Conservation (phyloP, 441 rosid genomes). For the Brassica hybrid region DNA sequence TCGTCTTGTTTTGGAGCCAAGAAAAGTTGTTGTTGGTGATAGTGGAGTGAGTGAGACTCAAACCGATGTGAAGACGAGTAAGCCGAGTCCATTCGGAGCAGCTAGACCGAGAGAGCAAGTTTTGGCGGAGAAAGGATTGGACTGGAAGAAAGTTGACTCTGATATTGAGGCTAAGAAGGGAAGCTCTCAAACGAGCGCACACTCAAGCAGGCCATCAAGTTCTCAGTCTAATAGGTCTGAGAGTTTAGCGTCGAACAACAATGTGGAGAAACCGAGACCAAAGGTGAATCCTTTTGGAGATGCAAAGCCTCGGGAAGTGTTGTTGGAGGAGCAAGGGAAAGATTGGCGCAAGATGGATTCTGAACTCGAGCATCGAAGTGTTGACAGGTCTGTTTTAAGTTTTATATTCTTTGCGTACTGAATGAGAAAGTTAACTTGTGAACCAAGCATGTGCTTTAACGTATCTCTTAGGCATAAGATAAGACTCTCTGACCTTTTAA, state of each 20-base stretch:
- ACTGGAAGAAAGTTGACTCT: constrained; percentile 80
- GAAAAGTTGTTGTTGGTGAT: constrained; percentile 50
- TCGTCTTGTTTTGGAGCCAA: constrained; percentile 73
- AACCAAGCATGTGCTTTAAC: constrained; percentile 14
- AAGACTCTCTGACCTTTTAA: neutral
- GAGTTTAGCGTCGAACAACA: constrained; percentile 66
- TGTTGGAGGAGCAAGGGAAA: constrained; percentile 85
- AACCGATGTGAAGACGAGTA: constrained; percentile 53
- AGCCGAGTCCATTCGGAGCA: constrained; percentile 83
- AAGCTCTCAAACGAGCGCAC: constrained; percentile 63
- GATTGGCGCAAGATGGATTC: constrained; percentile 97
- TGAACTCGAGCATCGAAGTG: constrained; percentile 83
- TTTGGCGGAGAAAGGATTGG: constrained; percentile 92
- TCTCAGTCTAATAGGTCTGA: constrained; percentile 89
- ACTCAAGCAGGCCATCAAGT: constrained; percentile 84
- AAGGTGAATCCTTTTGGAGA: constrained; percentile 96
- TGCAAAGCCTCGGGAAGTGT: constrained; percentile 92
- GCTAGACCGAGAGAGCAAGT: constrained; percentile 97
- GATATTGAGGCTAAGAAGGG: constrained; percentile 79
- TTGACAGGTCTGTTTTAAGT: constrained; percentile 62
- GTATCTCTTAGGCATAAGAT: constrained; percentile 8
- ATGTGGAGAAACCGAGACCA: constrained; percentile 66
- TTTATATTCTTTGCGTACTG: neutral
- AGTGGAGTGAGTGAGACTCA: constrained; percentile 43
- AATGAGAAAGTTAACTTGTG: neutral